These are phyloP conservation scores for Kalmusia sp. DNA, from an alignment of 2,329 filamentous ascomycete species.

Conservation along the genomic window DNA sequence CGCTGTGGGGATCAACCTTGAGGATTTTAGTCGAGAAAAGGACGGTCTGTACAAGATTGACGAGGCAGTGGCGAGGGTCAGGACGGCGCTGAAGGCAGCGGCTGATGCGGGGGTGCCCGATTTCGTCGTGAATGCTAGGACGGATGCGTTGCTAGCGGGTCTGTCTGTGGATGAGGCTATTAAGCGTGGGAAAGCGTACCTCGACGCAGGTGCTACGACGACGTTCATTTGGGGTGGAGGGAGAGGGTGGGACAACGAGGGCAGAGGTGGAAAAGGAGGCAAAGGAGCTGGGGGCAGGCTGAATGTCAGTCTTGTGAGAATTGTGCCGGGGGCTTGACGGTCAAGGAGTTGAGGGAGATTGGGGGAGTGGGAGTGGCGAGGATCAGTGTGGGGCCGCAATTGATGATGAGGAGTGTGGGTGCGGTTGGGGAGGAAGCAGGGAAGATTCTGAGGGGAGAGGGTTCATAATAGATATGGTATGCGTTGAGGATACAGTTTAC, in stretches of 20 bases:
- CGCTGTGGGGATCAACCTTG: slow-evolving; percentile 65
- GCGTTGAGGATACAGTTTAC: no score
- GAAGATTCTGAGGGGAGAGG: slow-evolving; percentile 24
- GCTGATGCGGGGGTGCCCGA: slow-evolving; percentile 54
- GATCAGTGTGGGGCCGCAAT: slow-evolving; percentile 40
- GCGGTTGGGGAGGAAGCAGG: slow-evolving; percentile 25
- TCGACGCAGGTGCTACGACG: slow-evolving; percentile 65
- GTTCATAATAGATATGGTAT: no score
- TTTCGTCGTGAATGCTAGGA: slow-evolving; percentile 60
- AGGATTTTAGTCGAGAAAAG: slow-evolving; percentile 53
- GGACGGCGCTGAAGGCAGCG: slow-evolving; percentile 52
- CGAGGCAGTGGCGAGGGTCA: slow-evolving; percentile 59
- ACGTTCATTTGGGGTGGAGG: slow-evolving; percentile 67
- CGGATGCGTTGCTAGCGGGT: slow-evolving; percentile 59
- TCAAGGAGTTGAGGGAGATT: slow-evolving; percentile 35
- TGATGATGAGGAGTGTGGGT: slow-evolving; percentile 28
- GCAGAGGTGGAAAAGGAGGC: slow-evolving; percentile 30
- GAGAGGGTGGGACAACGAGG: slow-evolving; percentile 37
- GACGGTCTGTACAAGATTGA: slow-evolving; percentile 51
- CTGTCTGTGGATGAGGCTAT: slow-evolving; percentile 57
- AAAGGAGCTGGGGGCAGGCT: slow-evolving; percentile 32
- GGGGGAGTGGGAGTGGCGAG: slow-evolving; percentile 31
- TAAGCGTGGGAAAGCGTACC: slow-evolving; percentile 61
- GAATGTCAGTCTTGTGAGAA: slow-evolving; percentile 34
- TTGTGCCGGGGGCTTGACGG: slow-evolving; percentile 26